Evolutionary conservation across 495 filamentous ascomycete genomes (phyloP).

Genomic region (Bathelium albidoporum): DNA sequence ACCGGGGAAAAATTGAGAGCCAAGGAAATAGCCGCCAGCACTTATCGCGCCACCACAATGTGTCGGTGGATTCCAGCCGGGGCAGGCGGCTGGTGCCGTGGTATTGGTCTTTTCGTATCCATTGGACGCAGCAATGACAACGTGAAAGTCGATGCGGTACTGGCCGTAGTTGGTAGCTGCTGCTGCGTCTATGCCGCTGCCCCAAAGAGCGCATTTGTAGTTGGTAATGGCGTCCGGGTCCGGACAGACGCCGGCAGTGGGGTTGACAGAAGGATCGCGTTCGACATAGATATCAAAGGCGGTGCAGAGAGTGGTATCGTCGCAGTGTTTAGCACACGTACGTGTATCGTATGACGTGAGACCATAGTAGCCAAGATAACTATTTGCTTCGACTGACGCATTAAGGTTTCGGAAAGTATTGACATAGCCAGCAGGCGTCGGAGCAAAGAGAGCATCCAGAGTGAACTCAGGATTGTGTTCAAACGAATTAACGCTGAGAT

Average conservation of each 20-base stretch:
- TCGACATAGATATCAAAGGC: slow-evolving; percentile 43
- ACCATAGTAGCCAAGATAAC: slow-evolving; percentile 35
- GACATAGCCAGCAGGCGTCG: slow-evolving; percentile 33
- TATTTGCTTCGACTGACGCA: slow-evolving; percentile 26
- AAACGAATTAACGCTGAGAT: slow-evolving; percentile 15
- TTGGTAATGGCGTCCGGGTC: slow-evolving; percentile 40
- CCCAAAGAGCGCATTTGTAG: slow-evolving; percentile 46
- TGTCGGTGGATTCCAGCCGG: slow-evolving; percentile 7
- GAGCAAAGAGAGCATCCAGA: slow-evolving; percentile 16
- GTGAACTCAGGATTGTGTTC: slow-evolving; percentile 7
- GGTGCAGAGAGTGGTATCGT: slow-evolving; percentile 26
- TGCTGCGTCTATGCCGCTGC: slow-evolving; percentile 9
- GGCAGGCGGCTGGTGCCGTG: slow-evolving; percentile 9
- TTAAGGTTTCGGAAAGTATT: slow-evolving; percentile 32
- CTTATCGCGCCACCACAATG: slow-evolving; percentile 17
- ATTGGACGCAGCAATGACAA: slow-evolving; percentile 22
- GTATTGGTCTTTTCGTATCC: slow-evolving; percentile 21
- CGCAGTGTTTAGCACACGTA: slow-evolving; percentile 29
- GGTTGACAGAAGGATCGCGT: slow-evolving; percentile 35
- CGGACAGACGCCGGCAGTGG: slow-evolving; percentile 25
- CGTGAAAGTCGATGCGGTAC: slow-evolving; percentile 18
- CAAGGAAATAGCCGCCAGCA: slow-evolving; percentile 11
- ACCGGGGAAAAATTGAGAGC: slow-evolving; percentile 19
- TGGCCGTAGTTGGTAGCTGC: slow-evolving; percentile 18
- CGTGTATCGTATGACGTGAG: slow-evolving; percentile 35